These are phyloP conservation scores for Linum tenue DNA, from an alignment of 345 rosid species.

Conservation along the genomic window DNA sequence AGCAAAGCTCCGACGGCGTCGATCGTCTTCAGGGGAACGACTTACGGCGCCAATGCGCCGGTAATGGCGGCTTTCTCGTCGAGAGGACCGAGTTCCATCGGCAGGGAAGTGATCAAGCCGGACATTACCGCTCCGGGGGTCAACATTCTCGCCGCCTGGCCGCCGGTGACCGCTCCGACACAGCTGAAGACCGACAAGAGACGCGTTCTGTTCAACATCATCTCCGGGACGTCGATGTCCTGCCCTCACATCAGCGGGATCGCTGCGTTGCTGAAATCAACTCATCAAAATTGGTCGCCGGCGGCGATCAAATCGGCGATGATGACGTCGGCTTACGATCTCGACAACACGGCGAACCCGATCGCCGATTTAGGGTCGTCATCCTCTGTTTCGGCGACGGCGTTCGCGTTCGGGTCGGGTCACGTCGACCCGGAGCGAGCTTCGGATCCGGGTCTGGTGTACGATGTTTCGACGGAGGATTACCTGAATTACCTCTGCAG, in stretches of 20 bases:
- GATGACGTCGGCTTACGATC: slow-evolving; percentile 65
- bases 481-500: slow-evolving; percentile 44
- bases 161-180: slow-evolving; percentile 41
- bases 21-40: slow-evolving; percentile 47
- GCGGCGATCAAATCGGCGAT: slow-evolving; percentile 83
- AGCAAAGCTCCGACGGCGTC: slow-evolving; percentile 36
- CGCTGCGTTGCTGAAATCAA: slow-evolving; percentile 59
- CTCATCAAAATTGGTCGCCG: slow-evolving; percentile 63
- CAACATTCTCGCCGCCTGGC: slow-evolving; percentile 80
- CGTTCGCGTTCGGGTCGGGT: slow-evolving; percentile 47
- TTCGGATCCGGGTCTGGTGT: slow-evolving; percentile 45
- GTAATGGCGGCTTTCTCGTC: slow-evolving; percentile 69
- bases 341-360: slow-evolving; percentile 36
- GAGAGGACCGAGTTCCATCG: slow-evolving; percentile 53
- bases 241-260: slow-evolving; percentile 80
- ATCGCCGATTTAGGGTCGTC: slow-evolving; percentile 18
- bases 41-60: slow-evolving; percentile 52
- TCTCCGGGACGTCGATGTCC: slow-evolving; percentile 86
- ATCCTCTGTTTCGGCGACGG: slow-evolving; percentile 21
- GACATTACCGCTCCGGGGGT: slow-evolving; percentile 76
- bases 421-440: slow-evolving; percentile 48
- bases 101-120: slow-evolving; percentile 58
- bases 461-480: slow-evolving; percentile 30
- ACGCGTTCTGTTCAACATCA: slow-evolving; percentile 48
- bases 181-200: slow-evolving; percentile 41